phyloP scores from a whole-genome alignment of 2,329 filamentous ascomycete genomes.

The Alternaria novae-zelandiae region DNA sequence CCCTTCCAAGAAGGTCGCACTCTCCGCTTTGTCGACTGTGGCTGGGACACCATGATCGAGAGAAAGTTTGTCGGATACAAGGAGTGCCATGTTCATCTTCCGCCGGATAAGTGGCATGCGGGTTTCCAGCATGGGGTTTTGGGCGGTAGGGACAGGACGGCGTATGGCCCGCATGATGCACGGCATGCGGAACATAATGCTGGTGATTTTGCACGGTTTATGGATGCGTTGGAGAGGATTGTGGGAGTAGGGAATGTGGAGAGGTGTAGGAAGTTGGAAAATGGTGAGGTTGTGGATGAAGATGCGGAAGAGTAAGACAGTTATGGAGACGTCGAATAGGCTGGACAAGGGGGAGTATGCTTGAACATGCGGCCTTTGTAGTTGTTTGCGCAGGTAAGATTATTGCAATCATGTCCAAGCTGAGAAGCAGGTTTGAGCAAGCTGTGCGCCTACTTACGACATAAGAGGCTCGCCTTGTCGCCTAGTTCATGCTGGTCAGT shows the following conservation, averaged over 20 bases:
- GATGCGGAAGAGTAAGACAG: background rate
- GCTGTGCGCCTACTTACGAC: background rate
- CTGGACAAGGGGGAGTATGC: background rate
- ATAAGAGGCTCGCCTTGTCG: background rate
- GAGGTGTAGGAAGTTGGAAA: background rate
- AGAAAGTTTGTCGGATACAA: background rate
- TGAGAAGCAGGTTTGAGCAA: background rate
- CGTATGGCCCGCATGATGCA: background rate
- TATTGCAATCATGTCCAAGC: background rate
- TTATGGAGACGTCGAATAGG: background rate
- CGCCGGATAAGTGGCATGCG: background rate
- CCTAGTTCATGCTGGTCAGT: background rate
- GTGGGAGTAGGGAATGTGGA: background rate
- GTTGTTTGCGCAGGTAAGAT: background rate
- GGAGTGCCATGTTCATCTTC: background rate
- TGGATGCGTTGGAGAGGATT: background rate
- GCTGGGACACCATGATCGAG: too few relatives aligned
- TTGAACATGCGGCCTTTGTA: background rate
- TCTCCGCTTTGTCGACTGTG: background rate
- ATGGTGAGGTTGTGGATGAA: fast-evolving
- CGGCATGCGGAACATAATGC: background rate
- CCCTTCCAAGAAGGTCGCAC: background rate
- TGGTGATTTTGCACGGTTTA: background rate
- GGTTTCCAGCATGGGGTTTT: fast-evolving
- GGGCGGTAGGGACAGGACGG: fast-evolving